These are phyloP conservation scores for Neurospora intermedia DNA, from an alignment of 495 filamentous ascomycete genomes.

Conservation along the genomic window DNA sequence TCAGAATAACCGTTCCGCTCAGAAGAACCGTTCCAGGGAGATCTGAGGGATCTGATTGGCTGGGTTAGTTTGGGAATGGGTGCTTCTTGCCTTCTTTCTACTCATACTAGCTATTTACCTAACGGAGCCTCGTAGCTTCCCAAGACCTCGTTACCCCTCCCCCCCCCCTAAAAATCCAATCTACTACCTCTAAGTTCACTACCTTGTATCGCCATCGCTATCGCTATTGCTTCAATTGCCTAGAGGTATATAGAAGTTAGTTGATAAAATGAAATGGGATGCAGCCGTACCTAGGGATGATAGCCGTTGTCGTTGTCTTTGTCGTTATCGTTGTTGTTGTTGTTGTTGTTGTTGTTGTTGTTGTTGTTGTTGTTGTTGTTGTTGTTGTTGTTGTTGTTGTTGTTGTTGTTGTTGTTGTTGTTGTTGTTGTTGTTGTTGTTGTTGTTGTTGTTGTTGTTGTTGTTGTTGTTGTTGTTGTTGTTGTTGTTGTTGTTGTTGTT, in stretches of 20 bases:
- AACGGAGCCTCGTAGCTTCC: neutral
- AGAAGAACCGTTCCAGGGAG: no score
- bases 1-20: no score
- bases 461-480: no score
- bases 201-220: neutral
- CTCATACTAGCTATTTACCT: neutral
- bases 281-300: neutral
- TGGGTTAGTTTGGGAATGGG: neutral
- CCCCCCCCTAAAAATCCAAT: neutral
- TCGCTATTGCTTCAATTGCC: neutral
- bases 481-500: no score
- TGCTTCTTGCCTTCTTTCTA: neutral
- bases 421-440: no score
- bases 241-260: neutral
- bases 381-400: no score
- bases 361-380: no score
- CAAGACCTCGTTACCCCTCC: neutral
- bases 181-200: neutral
- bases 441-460: no score
- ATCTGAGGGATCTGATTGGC: no score
- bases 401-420: no score
- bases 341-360: no score
- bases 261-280: neutral
- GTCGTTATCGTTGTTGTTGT: neutral
- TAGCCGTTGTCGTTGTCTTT: neutral